phyloP scores from a whole-genome alignment of 768 basidiomycete genomes.

The Mycena galopus region DNA sequence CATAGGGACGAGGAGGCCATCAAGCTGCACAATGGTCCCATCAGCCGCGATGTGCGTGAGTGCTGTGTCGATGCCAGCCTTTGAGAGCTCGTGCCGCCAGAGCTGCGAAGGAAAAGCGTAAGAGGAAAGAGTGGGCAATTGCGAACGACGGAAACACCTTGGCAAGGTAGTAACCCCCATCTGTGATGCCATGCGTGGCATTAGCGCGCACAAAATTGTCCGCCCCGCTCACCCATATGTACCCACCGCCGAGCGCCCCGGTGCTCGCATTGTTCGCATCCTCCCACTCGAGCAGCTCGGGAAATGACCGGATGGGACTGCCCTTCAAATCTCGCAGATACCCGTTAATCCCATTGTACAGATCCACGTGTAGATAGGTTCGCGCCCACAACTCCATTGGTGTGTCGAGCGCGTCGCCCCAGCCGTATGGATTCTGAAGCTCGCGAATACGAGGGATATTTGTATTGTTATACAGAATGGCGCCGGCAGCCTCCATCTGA shows the following conservation, averaged over 20 bases:
- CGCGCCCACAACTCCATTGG: constrained; percentile 20
- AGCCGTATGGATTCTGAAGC: constrained; percentile 14
- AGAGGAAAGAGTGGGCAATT: neutral
- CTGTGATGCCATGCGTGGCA: constrained; percentile 13
- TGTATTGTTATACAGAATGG: constrained; percentile 14
- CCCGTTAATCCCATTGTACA: constrained; percentile 22
- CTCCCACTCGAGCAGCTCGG: constrained; percentile 13
- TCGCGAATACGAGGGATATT: constrained; percentile 16
- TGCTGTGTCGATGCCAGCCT: constrained; percentile 15
- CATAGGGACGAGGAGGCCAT: constrained; percentile 23
- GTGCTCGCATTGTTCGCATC: constrained; percentile 18
- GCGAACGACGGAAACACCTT: neutral
- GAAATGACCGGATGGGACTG: constrained; percentile 5
- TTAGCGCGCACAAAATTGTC: constrained; percentile 18
- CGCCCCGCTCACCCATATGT: constrained; percentile 19
- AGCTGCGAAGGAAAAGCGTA: neutral
- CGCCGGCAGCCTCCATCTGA: neutral
- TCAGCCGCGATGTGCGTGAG: constrained; percentile 12
- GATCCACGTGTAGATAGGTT: constrained; percentile 22
- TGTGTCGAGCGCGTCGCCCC: constrained; percentile 25
- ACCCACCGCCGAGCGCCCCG: constrained; percentile 11
- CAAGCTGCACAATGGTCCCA: constrained; percentile 5
- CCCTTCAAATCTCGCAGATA: neutral
- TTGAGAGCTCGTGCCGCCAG: constrained; percentile 25
- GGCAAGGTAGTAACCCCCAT: constrained; percentile 14